These are phyloP conservation scores for Colletotrichum phormii DNA, from an alignment of 2,329 filamentous ascomycete genomes.

Conservation along the genomic window DNA sequence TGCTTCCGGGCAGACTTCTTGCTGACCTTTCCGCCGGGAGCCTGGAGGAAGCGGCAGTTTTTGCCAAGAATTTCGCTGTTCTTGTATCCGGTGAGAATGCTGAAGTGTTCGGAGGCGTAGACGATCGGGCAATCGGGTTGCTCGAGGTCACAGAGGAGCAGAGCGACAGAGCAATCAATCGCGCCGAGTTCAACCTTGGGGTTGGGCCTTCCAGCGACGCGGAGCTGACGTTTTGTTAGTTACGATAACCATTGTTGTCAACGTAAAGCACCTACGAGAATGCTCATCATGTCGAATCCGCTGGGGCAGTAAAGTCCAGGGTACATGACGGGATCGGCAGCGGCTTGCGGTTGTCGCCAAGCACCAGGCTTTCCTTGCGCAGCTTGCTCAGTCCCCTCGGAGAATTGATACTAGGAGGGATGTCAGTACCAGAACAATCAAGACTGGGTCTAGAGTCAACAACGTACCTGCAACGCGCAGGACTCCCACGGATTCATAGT, in stretches of 20 bases:
- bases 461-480: constrained; percentile 48
- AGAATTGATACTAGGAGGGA: constrained; percentile 41
- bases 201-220: constrained; percentile 76
- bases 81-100: constrained; percentile 82
- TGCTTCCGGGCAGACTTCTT: constrained; percentile 71
- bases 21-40: constrained; percentile 74
- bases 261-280: constrained; percentile 57
- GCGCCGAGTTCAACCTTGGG: constrained; percentile 84
- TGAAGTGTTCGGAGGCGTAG: constrained; percentile 86
- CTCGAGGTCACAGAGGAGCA: constrained; percentile 83
- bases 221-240: constrained; percentile 52
- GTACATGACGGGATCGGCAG: constrained; percentile 63
- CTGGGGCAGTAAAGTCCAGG: constrained; percentile 67
- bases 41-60: constrained; percentile 89
- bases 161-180: constrained; percentile 85
- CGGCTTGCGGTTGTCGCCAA: constrained; percentile 26
- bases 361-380: constrained; percentile 30
- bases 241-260: background rate
- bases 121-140: constrained; percentile 82
- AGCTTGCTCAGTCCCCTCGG: constrained; percentile 39
- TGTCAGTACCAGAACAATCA: background rate
- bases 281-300: constrained; percentile 66
- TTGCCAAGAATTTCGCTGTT: constrained; percentile 78
- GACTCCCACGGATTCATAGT: constrained; percentile 50
- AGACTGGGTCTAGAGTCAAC: no score